Percentiles rank a stretch among this genome's conserved stretches.
These are phyloP conservation scores for Hyaloscypha bicolor DNA, from an alignment of 495 filamentous ascomycete genomes.

Conservation along the genomic window DNA sequence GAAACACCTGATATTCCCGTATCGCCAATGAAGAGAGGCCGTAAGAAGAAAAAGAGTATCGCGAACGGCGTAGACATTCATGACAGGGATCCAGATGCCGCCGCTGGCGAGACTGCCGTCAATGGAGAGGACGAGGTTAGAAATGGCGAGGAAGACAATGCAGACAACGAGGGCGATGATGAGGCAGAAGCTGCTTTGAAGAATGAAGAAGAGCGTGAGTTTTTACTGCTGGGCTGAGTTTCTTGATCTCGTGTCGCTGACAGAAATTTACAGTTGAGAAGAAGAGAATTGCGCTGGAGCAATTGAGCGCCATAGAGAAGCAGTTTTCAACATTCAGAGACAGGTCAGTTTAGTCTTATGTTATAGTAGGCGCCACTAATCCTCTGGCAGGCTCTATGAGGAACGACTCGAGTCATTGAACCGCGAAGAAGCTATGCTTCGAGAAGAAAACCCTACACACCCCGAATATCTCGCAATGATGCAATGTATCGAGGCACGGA, in stretches of 20 bases:
- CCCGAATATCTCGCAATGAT: constrained; percentile 86
- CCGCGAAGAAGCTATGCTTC: constrained; percentile 81
- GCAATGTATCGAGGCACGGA: constrained; percentile 76
- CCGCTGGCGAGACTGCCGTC: constrained; percentile 12
- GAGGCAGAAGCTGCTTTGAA: constrained; percentile 50
- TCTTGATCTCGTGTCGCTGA: constrained; percentile 41
- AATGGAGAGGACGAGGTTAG: constrained; percentile 40
- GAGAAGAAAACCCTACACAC: constrained; percentile 75
- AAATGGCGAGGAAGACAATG: constrained; percentile 43
- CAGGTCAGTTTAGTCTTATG: constrained; percentile 59
- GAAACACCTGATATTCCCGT: constrained; percentile 34
- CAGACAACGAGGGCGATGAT: constrained; percentile 44
- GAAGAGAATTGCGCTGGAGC: constrained; percentile 80
- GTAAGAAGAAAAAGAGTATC: constrained; percentile 32
- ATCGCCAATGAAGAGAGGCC: constrained; percentile 31
- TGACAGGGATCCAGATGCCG: constrained; percentile 2
- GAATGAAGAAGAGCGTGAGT: constrained; percentile 79
- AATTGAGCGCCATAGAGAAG: constrained; percentile 74
- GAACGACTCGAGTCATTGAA: constrained; percentile 81
- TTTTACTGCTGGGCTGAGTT: not conserved
- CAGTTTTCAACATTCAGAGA: constrained; percentile 85
- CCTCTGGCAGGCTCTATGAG: constrained; percentile 69
- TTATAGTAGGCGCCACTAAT: constrained; percentile 14
- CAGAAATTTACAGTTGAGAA: constrained; percentile 60
- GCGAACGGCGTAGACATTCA: constrained; percentile 27